A percentile compares a stretch with the other conserved stretches of the same genome.
phyloP scores from a whole-genome alignment of 2,329 filamentous ascomycete genomes.

The Colletotrichum costaricense region DNA sequence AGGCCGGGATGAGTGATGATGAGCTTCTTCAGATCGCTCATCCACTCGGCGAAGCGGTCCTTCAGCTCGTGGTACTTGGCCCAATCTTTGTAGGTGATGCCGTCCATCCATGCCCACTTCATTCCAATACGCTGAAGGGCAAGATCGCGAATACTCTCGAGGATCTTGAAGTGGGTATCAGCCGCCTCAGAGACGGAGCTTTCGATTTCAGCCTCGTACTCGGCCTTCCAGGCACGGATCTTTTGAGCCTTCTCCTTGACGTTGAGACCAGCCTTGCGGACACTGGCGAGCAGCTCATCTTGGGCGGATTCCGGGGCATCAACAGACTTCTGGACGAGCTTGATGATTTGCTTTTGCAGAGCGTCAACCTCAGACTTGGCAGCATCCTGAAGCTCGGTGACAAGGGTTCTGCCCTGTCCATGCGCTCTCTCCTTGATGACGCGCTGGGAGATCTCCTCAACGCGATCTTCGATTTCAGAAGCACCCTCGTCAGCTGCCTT shows the following conservation, averaged over 20 bases:
- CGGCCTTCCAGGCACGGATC: conserved; percentile 80
- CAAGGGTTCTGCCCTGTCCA: conserved; percentile 72
- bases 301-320: conserved; percentile 54
- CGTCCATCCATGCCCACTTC: conserved; percentile 95
- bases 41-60: conserved; percentile 85
- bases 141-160: conserved; percentile 84
- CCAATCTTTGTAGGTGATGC: conserved; percentile 97
- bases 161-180: conserved; percentile 83
- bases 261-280: conserved; percentile 75
- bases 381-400: conserved; percentile 76
- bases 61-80: conserved; percentile 92
- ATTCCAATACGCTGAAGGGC: conserved; percentile 93
- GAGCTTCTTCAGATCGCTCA: conserved; percentile 80
- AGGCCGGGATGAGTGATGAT: conserved; percentile 81
- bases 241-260: conserved; percentile 84
- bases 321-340: conserved; percentile 66
- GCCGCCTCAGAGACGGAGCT: conserved; percentile 77
- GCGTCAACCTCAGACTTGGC: conserved; percentile 71
- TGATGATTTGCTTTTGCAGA: conserved; percentile 76
- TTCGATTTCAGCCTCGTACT: conserved; percentile 77
- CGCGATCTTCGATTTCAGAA: conserved; percentile 76
- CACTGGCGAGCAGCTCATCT: conserved; percentile 56
- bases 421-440: conserved; percentile 74
- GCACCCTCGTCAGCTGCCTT: conserved; percentile 86
- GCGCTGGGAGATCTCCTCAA: conserved; percentile 67